phyloP scores from a whole-genome alignment of 495 filamentous ascomycete genomes.

The Tuber aestivum region DNA sequence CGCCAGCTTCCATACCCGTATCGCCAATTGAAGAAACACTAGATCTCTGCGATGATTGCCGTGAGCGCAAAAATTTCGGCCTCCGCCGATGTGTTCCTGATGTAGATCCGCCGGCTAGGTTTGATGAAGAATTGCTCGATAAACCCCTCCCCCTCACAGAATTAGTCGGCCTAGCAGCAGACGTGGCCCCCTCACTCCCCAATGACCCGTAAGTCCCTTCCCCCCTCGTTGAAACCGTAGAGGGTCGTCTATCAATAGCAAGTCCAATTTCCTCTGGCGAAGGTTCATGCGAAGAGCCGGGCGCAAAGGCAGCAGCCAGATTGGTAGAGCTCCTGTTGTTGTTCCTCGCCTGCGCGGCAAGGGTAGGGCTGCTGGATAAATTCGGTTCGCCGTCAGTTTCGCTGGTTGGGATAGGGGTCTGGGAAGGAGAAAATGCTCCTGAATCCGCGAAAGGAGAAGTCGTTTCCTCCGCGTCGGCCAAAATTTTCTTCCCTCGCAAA shows the following conservation, averaged over 20 bases:
- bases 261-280: conserved; percentile 33
- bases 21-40: conserved; percentile 34
- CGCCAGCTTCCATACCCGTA: conserved; percentile 30
- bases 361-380: conserved; percentile 28
- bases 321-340: conserved; percentile 18
- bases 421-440: conserved; percentile 11
- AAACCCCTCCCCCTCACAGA: conserved; percentile 18
- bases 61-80: conserved; percentile 38
- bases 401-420: conserved; percentile 13
- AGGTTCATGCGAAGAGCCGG: conserved; percentile 6
- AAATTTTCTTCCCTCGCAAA: conserved; percentile 5
- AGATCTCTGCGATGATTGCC: conserved; percentile 31
- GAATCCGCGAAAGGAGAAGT: not conserved
- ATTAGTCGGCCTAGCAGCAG: conserved; percentile 12
- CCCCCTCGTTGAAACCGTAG: conserved; percentile 19
- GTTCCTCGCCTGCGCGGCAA: conserved; percentile 22
- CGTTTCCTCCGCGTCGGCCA: not conserved
- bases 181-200: not conserved
- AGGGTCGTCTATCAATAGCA: conserved; percentile 35
- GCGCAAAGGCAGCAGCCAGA: conserved; percentile 20
- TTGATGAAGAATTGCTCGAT: conserved; percentile 23
- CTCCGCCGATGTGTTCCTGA: conserved; percentile 15
- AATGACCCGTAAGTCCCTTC: conserved; percentile 19
- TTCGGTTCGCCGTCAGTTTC: conserved; percentile 18
- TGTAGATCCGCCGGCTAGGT: conserved; percentile 3